Conservation (phyloP, 345 rosid species). For the Populus ilicifolia region DNA sequence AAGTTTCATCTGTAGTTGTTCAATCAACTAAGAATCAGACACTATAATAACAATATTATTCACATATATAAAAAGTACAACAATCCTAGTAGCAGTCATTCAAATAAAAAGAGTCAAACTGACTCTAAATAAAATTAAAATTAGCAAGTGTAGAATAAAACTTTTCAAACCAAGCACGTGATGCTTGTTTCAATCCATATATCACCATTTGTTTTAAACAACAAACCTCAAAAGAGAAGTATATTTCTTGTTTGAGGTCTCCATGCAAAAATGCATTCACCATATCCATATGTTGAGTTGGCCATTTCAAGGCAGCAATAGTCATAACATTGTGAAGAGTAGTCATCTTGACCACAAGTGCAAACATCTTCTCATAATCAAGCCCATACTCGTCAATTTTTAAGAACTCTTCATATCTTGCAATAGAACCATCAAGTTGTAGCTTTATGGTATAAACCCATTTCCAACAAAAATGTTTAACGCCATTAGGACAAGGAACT, state of each 20-base stretch:
- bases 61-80: too few species aligned
- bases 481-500: not conserved
- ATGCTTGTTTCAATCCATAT: not conserved
- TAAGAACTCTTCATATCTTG: not conserved
- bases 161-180: not conserved
- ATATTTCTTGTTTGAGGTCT: not conserved
- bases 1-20: too few species aligned
- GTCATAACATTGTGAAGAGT: too few species aligned
- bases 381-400: not conserved
- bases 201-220: not conserved
- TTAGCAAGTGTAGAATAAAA: not conserved
- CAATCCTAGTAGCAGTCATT: not conserved
- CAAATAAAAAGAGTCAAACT: not conserved
- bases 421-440: not conserved
- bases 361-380: not conserved
- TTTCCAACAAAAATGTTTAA: not conserved
- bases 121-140: not conserved
- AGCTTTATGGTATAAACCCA: not conserved
- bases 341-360: too few species aligned
- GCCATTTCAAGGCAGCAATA: too few species aligned
- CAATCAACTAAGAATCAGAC: too few species aligned
- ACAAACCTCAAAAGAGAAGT: not conserved
- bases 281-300: not conserved
- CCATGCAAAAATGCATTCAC: not conserved
- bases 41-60: too few species aligned